Evolutionary conservation across 805 yeast genomes (phyloP).

Genomic region (Blastobotrys attinorum): DNA sequence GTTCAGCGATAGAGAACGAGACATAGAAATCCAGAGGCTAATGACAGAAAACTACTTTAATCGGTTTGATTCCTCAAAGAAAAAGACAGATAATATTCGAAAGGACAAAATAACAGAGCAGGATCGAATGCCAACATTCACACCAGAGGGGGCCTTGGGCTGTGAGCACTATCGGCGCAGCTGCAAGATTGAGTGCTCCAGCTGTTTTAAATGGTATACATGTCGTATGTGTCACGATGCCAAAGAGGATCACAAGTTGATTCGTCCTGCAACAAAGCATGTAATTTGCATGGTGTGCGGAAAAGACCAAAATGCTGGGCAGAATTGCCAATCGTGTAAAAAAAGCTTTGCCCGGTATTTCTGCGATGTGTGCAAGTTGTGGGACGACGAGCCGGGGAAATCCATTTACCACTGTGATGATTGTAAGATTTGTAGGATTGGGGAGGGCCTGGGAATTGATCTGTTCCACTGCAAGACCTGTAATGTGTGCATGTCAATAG

Average conservation of each 20-base stretch:
- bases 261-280: constrained; percentile 51
- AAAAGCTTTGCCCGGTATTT: constrained; percentile 64
- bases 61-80: background rate
- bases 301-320: constrained; percentile 65
- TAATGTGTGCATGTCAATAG: constrained; percentile 80
- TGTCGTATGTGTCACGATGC: constrained; percentile 84
- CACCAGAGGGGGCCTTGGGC: constrained; percentile 44
- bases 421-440: constrained; percentile 89
- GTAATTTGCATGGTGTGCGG: constrained; percentile 77
- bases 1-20: constrained; percentile 29
- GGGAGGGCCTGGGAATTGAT: constrained; percentile 80
- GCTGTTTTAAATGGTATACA: constrained; percentile 65
- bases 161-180: constrained; percentile 78
- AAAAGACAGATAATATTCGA: constrained; percentile 8
- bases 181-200: constrained; percentile 75
- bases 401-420: constrained; percentile 87
- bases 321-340: constrained; percentile 62
- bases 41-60: constrained; percentile 29
- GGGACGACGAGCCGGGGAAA: constrained; percentile 73
- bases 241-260: constrained; percentile 49
- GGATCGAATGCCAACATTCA: constrained; percentile 45
- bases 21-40: constrained; percentile 27
- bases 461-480: constrained; percentile 88
- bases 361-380: constrained; percentile 70
- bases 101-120: constrained; percentile 10